Base-by-base conservation (phyloP, 1,139 yeast genomes). In the Debaryomycetaceae sp. region DNA sequence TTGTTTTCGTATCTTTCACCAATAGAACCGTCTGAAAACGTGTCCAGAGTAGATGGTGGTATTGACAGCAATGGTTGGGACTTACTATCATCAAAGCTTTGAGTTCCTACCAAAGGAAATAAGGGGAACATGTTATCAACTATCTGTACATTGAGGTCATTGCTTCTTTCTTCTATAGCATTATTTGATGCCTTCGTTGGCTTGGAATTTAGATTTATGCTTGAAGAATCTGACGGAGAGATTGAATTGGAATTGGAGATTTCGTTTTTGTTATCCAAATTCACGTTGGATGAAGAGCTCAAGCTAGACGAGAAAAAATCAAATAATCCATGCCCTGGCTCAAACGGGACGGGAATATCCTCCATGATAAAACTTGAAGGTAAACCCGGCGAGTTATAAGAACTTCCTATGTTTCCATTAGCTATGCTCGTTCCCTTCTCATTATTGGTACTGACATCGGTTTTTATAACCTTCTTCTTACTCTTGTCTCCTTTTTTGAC, bases 71-170 rank as follows among this genome's bases (percentile, higher is more conserved):
- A 55, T 4, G 75, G 75, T 41, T 65, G 61, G 35, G 66, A 58
- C 37, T 59, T 60, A 45, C 58, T 66, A 38, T 56, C 57, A 31
- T 70, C 74, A 45, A 71, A 70, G 37, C 73, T 68, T 36, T 59
- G 59, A 28, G 66, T 64, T 2, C 81, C 81, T 33, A 76, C 73
- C 40, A 77, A 58, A 0, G 81, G 80, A 41, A 73, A 75, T 24
- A 77, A 59, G 2, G 82, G 82, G 48, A 75, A 76, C 62, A 71
- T 64, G 26, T 58, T 55, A 35, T 64, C 60, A 26, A 45, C 55
- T 33, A 58, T 19, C n/a, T 35, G 33, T 17, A 35, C 30, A n/a
- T 30, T 22, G 13, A 14, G 28, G n/a, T 35, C 31, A 16, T 30
- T 33, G n/a, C 17, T 28, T n/a, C 22, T 33, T 30, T 35, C 38